Conservation (phyloP, 352 stramenopile species). For the Aphanomyces cochlioides region DNA sequence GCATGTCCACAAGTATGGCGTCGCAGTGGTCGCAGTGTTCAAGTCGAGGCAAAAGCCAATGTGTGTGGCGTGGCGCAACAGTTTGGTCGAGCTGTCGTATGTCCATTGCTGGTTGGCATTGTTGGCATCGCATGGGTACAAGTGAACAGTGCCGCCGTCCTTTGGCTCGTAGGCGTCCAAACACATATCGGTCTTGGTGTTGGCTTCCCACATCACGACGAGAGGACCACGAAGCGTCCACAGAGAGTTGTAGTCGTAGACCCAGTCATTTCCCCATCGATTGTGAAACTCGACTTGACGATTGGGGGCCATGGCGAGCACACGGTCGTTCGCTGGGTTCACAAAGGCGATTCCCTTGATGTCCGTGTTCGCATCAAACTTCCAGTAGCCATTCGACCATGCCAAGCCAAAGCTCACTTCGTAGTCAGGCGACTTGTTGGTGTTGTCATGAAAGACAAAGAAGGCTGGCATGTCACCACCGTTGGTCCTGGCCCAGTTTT, state of each 20-base stretch:
- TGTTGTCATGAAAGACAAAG: slow-evolving; percentile 29
- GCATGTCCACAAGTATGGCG: slow-evolving; percentile 18
- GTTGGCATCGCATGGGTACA: slow-evolving; percentile 39
- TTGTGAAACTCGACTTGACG: background rate
- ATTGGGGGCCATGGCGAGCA: background rate
- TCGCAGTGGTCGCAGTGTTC: background rate
- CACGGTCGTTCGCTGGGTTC: background rate
- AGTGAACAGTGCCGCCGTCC: slow-evolving; percentile 50
- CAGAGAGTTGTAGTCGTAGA: background rate
- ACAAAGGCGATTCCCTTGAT: background rate
- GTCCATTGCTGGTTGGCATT: slow-evolving; percentile 49
- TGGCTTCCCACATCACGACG: background rate
- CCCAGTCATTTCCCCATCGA: background rate
- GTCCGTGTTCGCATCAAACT: slow-evolving; percentile 8
- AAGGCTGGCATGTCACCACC: slow-evolving; percentile 11
- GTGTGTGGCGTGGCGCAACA: slow-evolving; percentile 47
- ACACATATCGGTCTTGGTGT: slow-evolving; percentile 36
- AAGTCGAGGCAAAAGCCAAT: slow-evolving; percentile 53
- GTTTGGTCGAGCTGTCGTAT: slow-evolving; percentile 39
- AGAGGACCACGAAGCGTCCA: background rate
- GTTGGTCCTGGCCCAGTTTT: background rate
- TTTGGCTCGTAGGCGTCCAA: slow-evolving; percentile 53
- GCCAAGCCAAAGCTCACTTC: slow-evolving; percentile 28
- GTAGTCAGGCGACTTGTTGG: slow-evolving; percentile 6
- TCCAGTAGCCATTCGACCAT: slow-evolving; percentile 10